Evolutionary conservation across 2,329 filamentous ascomycete genomes (phyloP), one percentile per base, ranked within the genome.

Genomic region (Ascochyta rabiei): DNA sequence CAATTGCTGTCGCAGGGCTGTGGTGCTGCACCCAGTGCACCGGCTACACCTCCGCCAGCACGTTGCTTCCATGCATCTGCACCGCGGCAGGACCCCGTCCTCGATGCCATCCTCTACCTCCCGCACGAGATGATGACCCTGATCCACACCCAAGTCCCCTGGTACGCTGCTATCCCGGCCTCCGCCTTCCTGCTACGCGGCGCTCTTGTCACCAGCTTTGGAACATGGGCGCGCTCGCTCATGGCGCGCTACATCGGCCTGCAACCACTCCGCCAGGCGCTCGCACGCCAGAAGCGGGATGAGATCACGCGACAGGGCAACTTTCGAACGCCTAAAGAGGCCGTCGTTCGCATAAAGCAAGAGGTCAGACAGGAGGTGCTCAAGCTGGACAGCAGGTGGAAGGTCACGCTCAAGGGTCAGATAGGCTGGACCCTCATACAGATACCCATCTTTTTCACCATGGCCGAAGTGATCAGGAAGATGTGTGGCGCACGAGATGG

Each of bases 61-160:
- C 80, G 81, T 56, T 64, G 76, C 45, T 85, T 85, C 68, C 82
- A 84, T 63, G 77, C 79, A 18, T 79, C 82, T 28, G 73, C 75
- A 38, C 74, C 68, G 33, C 68, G 65, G 44, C 57, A 61, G 18
- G 61, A 68, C 60, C 74, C 72, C 38, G 72, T 78, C 53, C 61
- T 82, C 58, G 76, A 80, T 56, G 69, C 77, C 48, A 63, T 77
- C 35, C 62, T 83, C 40, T 69, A 74, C 38, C 63, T 75, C 26
- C 77, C 81, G 2, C 78, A 82, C 59, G 69, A 71, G 44, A 65
- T 81, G 53, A 74, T 85, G 48, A 73, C 80, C 50, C 62, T 74
- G 23, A 62, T 91, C 74, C 82, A 86, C 64, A 78, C 76, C 15
- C 74, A 77, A 38, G 73, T 86, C 2, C 77, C 83, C 49, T 87